These are phyloP conservation scores for Amesomyces nigricolor DNA, from an alignment of 2,329 filamentous ascomycete species.

Conservation along the genomic window DNA sequence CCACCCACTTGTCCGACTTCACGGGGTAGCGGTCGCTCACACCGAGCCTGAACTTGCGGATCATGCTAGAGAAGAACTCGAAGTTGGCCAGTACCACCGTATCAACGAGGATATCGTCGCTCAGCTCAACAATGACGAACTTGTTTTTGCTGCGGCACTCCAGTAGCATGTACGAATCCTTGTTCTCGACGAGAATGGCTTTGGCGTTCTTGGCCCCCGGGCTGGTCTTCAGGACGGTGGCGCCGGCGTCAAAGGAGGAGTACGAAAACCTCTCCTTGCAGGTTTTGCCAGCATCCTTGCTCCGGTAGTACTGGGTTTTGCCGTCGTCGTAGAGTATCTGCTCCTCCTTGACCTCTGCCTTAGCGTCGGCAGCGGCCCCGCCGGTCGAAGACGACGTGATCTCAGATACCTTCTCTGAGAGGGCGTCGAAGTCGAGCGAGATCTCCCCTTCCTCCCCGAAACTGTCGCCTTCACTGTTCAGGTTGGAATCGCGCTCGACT, in stretches of 20 bases:
- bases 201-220: constrained; percentile 80
- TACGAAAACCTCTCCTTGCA: constrained; percentile 98
- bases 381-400: constrained; percentile 33
- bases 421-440: constrained; percentile 48
- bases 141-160: constrained; percentile 84
- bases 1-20: constrained; percentile 86
- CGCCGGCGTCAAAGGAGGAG: constrained; percentile 93
- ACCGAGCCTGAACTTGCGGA: constrained; percentile 82
- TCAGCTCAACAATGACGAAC: constrained; percentile 90
- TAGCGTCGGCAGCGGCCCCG: constrained; percentile 23
- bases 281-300: constrained; percentile 92
- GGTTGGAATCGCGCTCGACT: constrained; percentile 46
- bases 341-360: constrained; percentile 34
- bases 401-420: constrained; percentile 42
- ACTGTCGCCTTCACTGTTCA: constrained; percentile 64
- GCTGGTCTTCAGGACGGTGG: constrained; percentile 87
- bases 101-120: constrained; percentile 79
- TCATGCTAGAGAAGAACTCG: constrained; percentile 98
- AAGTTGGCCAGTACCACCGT: constrained; percentile 97
- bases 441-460: constrained; percentile 88
- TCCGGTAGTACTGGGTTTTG: constrained; percentile 55
- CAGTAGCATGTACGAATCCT: constrained; percentile 97
- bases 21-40: constrained; percentile 93
- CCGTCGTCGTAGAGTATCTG: constrained; percentile 43
- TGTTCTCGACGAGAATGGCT: constrained; percentile 88